Conservation (phyloP, 345 rosid genomes). For the Euphorbia pulcherrima region DNA sequence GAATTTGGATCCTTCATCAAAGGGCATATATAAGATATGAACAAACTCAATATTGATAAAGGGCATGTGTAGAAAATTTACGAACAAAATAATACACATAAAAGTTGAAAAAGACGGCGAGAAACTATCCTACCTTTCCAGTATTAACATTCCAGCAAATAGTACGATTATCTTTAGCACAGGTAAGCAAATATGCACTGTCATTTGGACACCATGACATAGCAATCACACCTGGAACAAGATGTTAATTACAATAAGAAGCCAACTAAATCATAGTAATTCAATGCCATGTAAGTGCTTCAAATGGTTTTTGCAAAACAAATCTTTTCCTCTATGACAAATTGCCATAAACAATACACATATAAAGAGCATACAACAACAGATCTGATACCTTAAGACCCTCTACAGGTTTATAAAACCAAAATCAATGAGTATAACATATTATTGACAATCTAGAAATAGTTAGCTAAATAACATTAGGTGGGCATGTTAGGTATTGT, state of each 20-base stretch:
- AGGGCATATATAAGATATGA: background rate
- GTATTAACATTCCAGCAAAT: conserved; percentile 95
- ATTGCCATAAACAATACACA: background rate
- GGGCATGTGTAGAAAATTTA: too few species aligned
- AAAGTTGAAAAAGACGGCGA: background rate
- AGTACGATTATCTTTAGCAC: conserved; percentile 96
- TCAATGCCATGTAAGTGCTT: background rate
- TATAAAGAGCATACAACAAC: background rate
- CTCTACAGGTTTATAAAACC: background rate
- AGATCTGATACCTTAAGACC: background rate
- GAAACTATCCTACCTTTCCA: conserved; percentile 58
- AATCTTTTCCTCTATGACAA: background rate
- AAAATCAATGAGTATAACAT: background rate
- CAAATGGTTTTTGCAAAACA: background rate
- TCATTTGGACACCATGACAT: conserved; percentile 99
- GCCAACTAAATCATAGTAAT: background rate
- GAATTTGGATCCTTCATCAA: conserved; percentile 1
- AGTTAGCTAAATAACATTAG: background rate
- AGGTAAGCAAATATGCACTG: conserved; percentile 89
- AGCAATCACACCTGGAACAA: conserved; percentile 81
- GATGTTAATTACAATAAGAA: background rate
- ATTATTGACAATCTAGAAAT: background rate
- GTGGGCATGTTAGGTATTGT: background rate
- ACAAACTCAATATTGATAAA: background rate
- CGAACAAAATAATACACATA: background rate